phyloP scores from a whole-genome alignment of 1,284 basidiomycete genomes.

The Meripilus lineatus region DNA sequence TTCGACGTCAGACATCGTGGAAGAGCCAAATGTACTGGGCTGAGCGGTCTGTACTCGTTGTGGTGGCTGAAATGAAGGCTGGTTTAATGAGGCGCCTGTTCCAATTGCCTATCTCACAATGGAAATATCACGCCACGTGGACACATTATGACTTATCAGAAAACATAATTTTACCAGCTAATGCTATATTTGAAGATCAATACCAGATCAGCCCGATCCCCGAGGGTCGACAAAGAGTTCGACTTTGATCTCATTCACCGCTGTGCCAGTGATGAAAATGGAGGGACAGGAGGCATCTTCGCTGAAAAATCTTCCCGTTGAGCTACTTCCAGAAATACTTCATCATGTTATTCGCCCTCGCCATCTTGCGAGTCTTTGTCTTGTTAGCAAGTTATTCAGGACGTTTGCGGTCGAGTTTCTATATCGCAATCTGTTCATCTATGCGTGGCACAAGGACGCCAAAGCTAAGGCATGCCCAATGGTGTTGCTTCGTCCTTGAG shows the following conservation, averaged over 20 bases:
- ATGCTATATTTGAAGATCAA: too few species aligned
- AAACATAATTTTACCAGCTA: neutral
- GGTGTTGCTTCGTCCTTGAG: neutral
- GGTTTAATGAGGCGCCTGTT: neutral
- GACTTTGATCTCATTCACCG: too few species aligned
- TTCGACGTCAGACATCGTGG: slow-evolving; percentile 50
- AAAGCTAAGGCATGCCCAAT: slow-evolving; percentile 48
- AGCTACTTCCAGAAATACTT: slow-evolving; percentile 52
- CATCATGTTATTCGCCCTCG: slow-evolving; percentile 44
- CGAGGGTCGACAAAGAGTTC: too few species aligned
- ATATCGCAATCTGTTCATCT: slow-evolving; percentile 54
- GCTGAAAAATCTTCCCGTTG: slow-evolving; percentile 56
- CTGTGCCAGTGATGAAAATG: too few species aligned
- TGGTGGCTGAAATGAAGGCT: neutral
- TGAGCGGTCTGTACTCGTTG: slow-evolving; percentile 6
- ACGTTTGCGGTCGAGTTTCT: slow-evolving; percentile 41
- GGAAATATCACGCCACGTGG: neutral
- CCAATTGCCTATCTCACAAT: neutral
- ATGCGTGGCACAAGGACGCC: slow-evolving; percentile 60
- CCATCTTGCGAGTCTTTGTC: slow-evolving; percentile 45
- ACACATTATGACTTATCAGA: neutral
- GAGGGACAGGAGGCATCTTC: too few species aligned
- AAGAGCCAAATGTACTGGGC: slow-evolving; percentile 3
- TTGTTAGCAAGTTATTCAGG: slow-evolving; percentile 53
- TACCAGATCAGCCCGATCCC: too few species aligned